Evolutionary conservation across 2,329 filamentous ascomycete genomes (phyloP), one percentile per base, ranked within the genome.

Genomic region (Ophiostoma tasmaniense): DNA sequence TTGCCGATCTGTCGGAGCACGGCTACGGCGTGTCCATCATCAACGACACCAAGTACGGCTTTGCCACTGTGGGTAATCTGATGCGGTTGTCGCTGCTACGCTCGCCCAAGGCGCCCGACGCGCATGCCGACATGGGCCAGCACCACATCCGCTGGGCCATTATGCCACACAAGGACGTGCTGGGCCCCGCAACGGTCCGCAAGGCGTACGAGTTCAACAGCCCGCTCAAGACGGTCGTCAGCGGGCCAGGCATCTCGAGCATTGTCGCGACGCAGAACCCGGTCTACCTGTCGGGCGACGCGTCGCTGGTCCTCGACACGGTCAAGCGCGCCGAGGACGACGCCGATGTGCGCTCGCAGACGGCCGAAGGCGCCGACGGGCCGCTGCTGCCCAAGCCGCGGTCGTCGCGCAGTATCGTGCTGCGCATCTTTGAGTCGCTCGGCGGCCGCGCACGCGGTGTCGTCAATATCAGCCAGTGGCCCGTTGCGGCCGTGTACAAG

Each of bases 291-390:
- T 82, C 82, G 1, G 89, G 89, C 64, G 82, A 84, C 62, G 77
- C 83, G 11, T 89, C 90, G 2, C 81, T 99, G 25, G 82, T 99
- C 3, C 82, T 99, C 0, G 95, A 99, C 76, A 90, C 89, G 0
- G 85, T 99, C 78, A 99, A 99, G 84, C 89, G 95, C 69, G 95
- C 92, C n/a, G 91, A 94, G 76, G 91, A 94, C 74, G 91, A 94
- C 73, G 88, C 90, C 75, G 91, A 93, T 73, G 85, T 93, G 61
- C 87, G 84, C 62, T 79, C 83, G 2, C 85, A 86, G 28, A 85
- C 85, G 45, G 69, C 70, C 42, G n/a, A 67, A 11, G 71, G 59
- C n/a, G 70, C 70, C 30, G 71, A 71, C 45, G 70, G 70, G 8
- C 69, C 71, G 45, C 71, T 67, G 33, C 70, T 77, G 71, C 79